Conservation (phyloP, 1,284 basidiomycete species). For the Leccinum glutinopallens region DNA sequence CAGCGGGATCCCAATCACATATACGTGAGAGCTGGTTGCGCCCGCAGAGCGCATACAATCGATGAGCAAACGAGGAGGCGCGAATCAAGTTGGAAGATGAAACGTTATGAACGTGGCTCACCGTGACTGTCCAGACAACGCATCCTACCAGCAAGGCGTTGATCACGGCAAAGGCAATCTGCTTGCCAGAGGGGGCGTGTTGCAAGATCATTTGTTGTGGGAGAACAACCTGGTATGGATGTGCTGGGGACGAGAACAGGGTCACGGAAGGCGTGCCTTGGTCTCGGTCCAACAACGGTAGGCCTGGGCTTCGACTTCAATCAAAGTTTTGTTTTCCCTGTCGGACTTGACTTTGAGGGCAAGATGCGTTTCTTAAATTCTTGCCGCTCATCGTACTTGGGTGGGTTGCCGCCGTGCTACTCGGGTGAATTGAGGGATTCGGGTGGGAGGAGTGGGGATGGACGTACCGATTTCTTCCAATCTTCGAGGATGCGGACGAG, state of each 20-base stretch:
- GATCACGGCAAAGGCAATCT: too few relatives aligned
- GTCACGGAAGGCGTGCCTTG: slow-evolving; percentile 39
- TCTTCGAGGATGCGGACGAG: slow-evolving; percentile 81
- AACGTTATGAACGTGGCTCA: slow-evolving; percentile 13
- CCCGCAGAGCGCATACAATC: not conserved
- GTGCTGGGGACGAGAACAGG: not conserved
- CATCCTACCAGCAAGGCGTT: too few relatives aligned
- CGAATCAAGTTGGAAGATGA: slow-evolving; percentile 17
- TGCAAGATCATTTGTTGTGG: too few relatives aligned
- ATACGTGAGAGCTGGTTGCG: too few relatives aligned
- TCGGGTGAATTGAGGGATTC: slow-evolving; percentile 1
- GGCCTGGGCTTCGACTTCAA: slow-evolving; percentile 81
- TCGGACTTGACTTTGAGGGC: slow-evolving; percentile 70
- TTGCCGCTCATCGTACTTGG: slow-evolving; percentile 70
- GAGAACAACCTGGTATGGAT: slow-evolving; percentile 40
- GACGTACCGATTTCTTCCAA: slow-evolving; percentile 73
- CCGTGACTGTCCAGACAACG: slow-evolving; percentile 17
- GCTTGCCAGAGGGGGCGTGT: too few relatives aligned
- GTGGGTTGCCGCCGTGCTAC: slow-evolving; percentile 68
- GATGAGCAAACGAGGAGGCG: not conserved
- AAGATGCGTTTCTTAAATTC: slow-evolving; percentile 74
- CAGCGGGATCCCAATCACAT: too few relatives aligned
- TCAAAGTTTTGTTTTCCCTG: slow-evolving; percentile 89
- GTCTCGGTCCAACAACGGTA: slow-evolving; percentile 75
- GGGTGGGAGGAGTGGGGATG: not conserved